These are phyloP conservation scores for Knufia petricola DNA, from an alignment of 2,329 filamentous ascomycete genomes.

Conservation along the genomic window DNA sequence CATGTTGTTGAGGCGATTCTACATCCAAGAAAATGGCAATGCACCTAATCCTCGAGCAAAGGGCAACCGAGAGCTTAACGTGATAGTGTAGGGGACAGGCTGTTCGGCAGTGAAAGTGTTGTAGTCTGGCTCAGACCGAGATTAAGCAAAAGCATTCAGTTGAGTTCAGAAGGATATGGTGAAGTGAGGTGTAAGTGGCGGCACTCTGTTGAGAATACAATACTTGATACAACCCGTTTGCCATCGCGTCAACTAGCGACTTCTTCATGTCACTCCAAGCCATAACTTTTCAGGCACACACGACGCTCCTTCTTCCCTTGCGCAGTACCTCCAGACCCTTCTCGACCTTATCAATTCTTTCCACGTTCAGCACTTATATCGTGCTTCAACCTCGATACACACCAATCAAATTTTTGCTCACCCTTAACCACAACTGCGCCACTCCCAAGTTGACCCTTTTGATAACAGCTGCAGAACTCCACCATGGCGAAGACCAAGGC, in stretches of 20 bases:
- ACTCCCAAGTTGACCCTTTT: too few relatives aligned
- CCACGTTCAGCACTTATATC: too few relatives aligned
- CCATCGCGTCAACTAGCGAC: not conserved
- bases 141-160: not conserved
- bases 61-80: conserved; percentile 55
- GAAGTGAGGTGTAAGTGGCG: not conserved
- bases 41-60: conserved; percentile 56
- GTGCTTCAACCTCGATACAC: too few relatives aligned
- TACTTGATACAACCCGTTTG: not conserved
- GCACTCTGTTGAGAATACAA: not conserved
- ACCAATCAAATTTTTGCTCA: not conserved
- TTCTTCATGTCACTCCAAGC: not conserved
- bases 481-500: not conserved
- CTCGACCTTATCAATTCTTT: too few relatives aligned
- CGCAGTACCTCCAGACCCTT: too few relatives aligned
- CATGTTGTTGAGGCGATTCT: conserved; percentile 83
- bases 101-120: not conserved
- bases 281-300: not conserved
- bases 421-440: not conserved
- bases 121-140: not conserved
- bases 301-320: not conserved
- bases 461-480: too few relatives aligned
- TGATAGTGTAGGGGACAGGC: conserved; percentile 23
- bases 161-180: not conserved
- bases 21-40: conserved; percentile 94